Percentiles rank a stretch among this genome's conserved stretches.
Conservation (phyloP, 169 alveolate species). For the Cystoisospora suis region DNA sequence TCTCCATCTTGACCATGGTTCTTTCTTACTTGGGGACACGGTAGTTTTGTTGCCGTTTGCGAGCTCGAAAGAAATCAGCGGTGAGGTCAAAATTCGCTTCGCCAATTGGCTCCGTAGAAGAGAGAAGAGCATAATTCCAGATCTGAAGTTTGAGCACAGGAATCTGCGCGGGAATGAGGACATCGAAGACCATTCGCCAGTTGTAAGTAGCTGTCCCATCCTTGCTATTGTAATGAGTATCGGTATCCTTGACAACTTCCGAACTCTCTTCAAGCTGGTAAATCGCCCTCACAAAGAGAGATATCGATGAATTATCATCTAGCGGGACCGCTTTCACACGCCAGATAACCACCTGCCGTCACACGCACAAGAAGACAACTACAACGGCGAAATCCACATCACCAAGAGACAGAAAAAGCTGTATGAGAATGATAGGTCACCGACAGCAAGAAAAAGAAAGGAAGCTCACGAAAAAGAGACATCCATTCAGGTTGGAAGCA, state of each 20-base stretch:
- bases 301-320: constrained; percentile 83
- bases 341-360: constrained; percentile 84
- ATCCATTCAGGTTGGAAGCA: too few relatives aligned
- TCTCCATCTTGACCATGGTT: too few relatives aligned
- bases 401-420: background rate
- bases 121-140: constrained; percentile 75
- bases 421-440: background rate
- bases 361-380: too few relatives aligned
- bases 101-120: constrained; percentile 83
- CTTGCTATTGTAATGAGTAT: constrained; percentile 88
- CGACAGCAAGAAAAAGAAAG: background rate
- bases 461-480: background rate
- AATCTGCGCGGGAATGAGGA: constrained; percentile 85
- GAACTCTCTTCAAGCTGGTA: constrained; percentile 80
- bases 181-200: constrained; percentile 88
- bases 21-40: constrained; percentile 76
- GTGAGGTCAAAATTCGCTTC: constrained; percentile 83
- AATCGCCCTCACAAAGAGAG: constrained; percentile 85
- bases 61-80: constrained; percentile 81
- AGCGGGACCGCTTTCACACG: constrained; percentile 83
- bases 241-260: constrained; percentile 77
- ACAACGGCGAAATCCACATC: background rate
- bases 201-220: constrained; percentile 89
- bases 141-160: constrained; percentile 85
- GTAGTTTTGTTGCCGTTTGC: constrained; percentile 77